Conservation (phyloP, 768 basidiomycete genomes). For the Scleroderma bovista region DNA sequence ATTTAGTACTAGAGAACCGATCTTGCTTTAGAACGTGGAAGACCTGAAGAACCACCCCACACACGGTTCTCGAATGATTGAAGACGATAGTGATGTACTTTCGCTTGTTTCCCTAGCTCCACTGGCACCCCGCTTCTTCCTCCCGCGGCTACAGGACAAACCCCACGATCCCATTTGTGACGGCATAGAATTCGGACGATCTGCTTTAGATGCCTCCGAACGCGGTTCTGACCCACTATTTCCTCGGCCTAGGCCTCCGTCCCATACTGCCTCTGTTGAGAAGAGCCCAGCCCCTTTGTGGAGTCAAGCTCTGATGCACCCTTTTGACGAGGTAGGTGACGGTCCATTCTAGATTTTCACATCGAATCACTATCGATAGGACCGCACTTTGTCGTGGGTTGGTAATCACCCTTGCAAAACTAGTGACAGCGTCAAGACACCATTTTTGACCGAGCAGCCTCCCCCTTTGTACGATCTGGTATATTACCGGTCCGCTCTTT, state of each 20-base stretch:
- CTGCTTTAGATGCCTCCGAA: neutral
- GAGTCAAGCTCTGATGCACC: neutral
- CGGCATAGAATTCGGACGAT: conserved; percentile 30
- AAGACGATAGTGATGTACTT: conserved; percentile 12
- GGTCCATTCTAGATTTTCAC: neutral
- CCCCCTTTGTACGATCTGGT: conserved; percentile 46
- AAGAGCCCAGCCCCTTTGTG: neutral
- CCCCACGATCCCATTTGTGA: conserved; percentile 80
- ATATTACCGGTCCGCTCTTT: conserved; percentile 49
- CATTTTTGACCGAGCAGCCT: conserved; percentile 70
- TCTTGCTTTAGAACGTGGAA: no score
- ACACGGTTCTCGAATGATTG: no score
- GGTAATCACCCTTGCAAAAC: conserved; percentile 35
- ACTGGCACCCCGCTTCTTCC: conserved; percentile 46
- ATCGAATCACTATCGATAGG: conserved; percentile 28
- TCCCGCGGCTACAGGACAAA: conserved; percentile 61
- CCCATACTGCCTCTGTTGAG: neutral
- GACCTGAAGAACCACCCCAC: no score
- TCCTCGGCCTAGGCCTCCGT: neutral
- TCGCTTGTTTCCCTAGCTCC: conserved; percentile 29
- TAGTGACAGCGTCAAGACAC: conserved; percentile 32
- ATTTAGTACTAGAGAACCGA: no score
- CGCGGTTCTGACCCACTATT: neutral
- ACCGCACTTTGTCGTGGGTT: conserved; percentile 61
- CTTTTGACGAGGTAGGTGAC: neutral